A percentile compares a stretch with the other conserved stretches of the same genome.
phyloP scores from a whole-genome alignment of 306 rosid genomes.

The Carpinus fangiana region DNA sequence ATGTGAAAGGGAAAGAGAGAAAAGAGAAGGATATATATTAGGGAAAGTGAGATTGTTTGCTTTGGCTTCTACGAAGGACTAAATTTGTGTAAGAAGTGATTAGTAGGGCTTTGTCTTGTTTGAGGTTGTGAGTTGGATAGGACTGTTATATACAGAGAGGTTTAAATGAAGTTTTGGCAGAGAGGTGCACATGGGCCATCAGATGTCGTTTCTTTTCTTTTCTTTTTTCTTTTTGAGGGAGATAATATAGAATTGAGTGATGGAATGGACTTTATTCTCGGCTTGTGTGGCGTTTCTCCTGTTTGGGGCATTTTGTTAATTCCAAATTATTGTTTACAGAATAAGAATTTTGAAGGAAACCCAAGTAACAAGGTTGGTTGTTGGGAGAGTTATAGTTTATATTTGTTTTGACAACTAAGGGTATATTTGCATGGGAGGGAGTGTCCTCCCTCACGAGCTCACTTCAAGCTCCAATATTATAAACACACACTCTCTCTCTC shows the following conservation, averaged over 20 bases:
- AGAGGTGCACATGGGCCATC: conserved; percentile 73
- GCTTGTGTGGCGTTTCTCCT: conserved; percentile 13
- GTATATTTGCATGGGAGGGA: conserved; percentile 50
- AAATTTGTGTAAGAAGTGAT: conserved; percentile 42
- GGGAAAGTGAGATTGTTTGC: conserved; percentile 38
- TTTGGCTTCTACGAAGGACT: conserved; percentile 41
- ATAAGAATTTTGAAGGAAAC: conserved; percentile 49
- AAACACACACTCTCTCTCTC: not conserved
- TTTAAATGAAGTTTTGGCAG: conserved; percentile 46
- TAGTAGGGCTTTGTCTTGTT: conserved; percentile 63
- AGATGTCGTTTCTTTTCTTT: conserved; percentile 45
- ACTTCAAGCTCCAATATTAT: conserved; percentile 19
- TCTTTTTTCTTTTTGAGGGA: conserved; percentile 24
- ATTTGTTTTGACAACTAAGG: conserved; percentile 51
- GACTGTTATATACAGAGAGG: conserved; percentile 45
- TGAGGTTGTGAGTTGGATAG: conserved; percentile 58
- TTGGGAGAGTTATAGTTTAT: conserved; percentile 39
- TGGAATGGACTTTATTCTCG: conserved; percentile 32
- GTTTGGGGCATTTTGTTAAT: conserved; percentile 26
- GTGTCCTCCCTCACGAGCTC: conserved; percentile 51
- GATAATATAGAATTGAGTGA: conserved; percentile 29
- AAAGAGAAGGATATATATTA: conserved; percentile 15
- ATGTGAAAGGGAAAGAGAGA: conserved; percentile 44
- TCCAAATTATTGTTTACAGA: conserved; percentile 40
- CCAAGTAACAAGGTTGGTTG: conserved; percentile 41